Conservation (phyloP, 2,329 filamentous ascomycete species). For the Cercospora citrullina region DNA sequence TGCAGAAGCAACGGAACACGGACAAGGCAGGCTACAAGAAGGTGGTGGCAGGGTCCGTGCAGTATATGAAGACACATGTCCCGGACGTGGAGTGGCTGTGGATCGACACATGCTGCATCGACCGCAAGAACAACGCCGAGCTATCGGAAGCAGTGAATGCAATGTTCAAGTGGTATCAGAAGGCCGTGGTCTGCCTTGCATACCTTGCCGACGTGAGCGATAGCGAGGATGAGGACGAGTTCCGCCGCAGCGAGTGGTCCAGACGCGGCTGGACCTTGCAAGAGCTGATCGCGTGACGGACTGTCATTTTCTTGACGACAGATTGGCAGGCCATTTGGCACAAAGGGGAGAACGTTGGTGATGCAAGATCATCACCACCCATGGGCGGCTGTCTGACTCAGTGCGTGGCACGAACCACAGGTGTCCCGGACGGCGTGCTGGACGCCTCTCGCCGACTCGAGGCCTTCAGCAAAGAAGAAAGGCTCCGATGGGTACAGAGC, state of each 20-base stretch:
- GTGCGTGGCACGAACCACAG: not conserved
- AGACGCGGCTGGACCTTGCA: not conserved
- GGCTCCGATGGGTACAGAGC: not conserved
- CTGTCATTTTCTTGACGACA: not conserved
- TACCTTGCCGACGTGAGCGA: not conserved
- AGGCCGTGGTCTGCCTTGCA: not conserved
- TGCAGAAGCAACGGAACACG: no score
- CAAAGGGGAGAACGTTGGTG: not conserved
- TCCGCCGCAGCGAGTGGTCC: not conserved
- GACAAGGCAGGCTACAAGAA: not conserved
- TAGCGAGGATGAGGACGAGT: not conserved
- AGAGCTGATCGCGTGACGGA: not conserved
- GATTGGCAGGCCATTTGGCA: not conserved
- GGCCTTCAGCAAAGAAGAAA: not conserved
- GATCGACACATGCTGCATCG: not conserved
- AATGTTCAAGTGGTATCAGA: not conserved
- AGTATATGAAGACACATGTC: not conserved
- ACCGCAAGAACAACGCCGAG: not conserved
- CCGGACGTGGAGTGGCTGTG: conserved; percentile 29
- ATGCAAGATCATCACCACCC: not conserved
- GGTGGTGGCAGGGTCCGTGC: not conserved
- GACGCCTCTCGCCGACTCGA: not conserved
- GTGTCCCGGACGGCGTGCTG: not conserved
- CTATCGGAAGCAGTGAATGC: not conserved
- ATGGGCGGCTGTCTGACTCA: not conserved